phyloP scores from a whole-genome alignment of 2,329 filamentous ascomycete genomes.

The Fusarium sp. region DNA sequence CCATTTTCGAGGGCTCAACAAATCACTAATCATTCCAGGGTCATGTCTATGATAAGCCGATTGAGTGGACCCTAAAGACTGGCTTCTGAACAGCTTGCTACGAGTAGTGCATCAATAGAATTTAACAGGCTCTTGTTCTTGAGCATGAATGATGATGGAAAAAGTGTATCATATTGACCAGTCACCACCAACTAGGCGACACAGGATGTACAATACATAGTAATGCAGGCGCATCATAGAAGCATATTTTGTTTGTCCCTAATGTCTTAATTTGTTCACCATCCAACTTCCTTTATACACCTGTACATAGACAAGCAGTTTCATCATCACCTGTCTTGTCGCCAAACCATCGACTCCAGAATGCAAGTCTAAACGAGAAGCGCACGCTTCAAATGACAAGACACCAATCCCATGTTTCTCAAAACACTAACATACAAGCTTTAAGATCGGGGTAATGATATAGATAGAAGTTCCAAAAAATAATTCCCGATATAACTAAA shows the following conservation, averaged over 20 bases:
- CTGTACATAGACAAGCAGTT: constrained; percentile 34
- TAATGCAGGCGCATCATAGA: constrained; percentile 45
- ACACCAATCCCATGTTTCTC: constrained; percentile 44
- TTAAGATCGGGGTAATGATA: constrained; percentile 27
- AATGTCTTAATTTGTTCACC: constrained; percentile 46
- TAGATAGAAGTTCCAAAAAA: constrained; percentile 37
- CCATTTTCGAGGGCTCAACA: background rate
- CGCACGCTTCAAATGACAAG: constrained; percentile 46
- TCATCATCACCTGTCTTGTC: constrained; percentile 40
- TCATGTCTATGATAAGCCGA: constrained; percentile 48
- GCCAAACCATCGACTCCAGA: constrained; percentile 47
- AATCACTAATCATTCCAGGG: constrained; percentile 48
- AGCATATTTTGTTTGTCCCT: constrained; percentile 42
- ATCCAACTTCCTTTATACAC: constrained; percentile 45
- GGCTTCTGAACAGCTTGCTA: constrained; percentile 49
- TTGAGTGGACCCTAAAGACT: constrained; percentile 51
- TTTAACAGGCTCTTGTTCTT: background rate
- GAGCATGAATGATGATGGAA: constrained; percentile 23
- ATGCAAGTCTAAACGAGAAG: constrained; percentile 49
- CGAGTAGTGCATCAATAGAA: background rate
- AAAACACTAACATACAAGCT: constrained; percentile 50
- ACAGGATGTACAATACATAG: constrained; percentile 49
- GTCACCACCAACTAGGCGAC: constrained; percentile 35
- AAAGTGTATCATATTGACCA: constrained; percentile 48
- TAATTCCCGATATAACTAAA: constrained; percentile 5